Conservation (phyloP, 1,284 basidiomycete genomes). For the Inonotus obliquus region DNA sequence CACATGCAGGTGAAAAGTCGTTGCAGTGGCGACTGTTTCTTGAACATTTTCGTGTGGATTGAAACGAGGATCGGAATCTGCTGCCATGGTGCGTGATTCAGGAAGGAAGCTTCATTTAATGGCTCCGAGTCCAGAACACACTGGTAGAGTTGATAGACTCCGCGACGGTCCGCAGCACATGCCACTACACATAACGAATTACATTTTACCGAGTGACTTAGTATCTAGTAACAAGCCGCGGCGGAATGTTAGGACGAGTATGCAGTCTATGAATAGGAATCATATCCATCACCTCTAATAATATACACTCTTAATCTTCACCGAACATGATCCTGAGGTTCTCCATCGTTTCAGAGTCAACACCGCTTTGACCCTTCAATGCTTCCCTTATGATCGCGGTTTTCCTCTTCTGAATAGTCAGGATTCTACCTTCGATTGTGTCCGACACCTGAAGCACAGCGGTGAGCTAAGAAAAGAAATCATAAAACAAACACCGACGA, state of each 20-base stretch:
- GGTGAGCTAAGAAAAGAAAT: background rate
- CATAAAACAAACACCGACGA: conserved; percentile 46
- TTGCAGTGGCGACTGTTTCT: background rate
- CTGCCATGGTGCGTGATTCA: background rate
- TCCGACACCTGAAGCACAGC: conserved; percentile 47
- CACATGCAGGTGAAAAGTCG: background rate
- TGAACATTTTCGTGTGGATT: too few species aligned
- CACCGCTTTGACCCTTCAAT: conserved; percentile 49
- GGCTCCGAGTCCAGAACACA: background rate
- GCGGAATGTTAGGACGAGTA: background rate
- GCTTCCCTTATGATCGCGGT: conserved; percentile 81
- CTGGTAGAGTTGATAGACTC: background rate
- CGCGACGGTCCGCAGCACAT: background rate
- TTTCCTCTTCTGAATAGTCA: conserved; percentile 88
- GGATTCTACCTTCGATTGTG: conserved; percentile 77
- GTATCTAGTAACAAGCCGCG: background rate
- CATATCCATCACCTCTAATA: background rate
- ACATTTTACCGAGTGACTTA: background rate
- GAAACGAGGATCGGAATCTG: too few species aligned
- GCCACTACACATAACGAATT: too few species aligned
- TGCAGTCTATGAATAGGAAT: background rate
- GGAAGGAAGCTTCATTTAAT: background rate
- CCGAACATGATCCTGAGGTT: conserved; percentile 78
- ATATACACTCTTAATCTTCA: conserved; percentile 22
- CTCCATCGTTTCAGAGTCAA: conserved; percentile 66